phyloP scores from a whole-genome alignment of 441 rosid species.

The Aquilaria agallochum region DNA sequence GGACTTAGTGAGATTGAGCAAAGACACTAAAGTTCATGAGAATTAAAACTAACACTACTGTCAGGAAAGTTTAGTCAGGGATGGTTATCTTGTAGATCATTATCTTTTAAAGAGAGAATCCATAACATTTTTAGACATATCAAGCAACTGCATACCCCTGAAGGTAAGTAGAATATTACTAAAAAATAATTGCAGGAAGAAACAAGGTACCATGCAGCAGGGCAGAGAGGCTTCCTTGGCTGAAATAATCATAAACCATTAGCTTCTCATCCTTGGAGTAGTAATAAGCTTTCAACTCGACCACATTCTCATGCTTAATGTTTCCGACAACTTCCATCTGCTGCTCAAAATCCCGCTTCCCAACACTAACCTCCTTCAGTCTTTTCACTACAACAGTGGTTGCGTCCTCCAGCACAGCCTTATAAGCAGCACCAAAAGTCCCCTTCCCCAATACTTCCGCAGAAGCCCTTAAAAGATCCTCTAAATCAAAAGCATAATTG shows the following conservation, averaged over 20 bases:
- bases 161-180: no score
- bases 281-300: constrained; percentile 82
- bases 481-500: constrained; percentile 72
- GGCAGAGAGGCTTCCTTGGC: constrained; percentile 69
- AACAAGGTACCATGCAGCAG: constrained; percentile 73
- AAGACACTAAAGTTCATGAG: no score
- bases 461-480: constrained; percentile 88
- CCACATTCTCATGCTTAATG: constrained; percentile 75
- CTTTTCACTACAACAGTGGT: constrained; percentile 87
- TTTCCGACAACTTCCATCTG: constrained; percentile 84
- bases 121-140: no score
- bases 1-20: no score
- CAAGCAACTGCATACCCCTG: no score
- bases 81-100: no score
- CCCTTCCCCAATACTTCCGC: constrained; percentile 98
- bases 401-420: constrained; percentile 80
- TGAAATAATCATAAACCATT: constrained; percentile 77
- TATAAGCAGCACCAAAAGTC: constrained; percentile 81
- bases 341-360: constrained; percentile 89
- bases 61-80: no score
- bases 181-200: background rate
- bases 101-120: no score
- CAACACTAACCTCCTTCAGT: constrained; percentile 78
- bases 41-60: no score
- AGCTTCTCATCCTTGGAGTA: constrained; percentile 97